phyloP scores from a whole-genome alignment of 2,329 filamentous ascomycete species.

The Arthroderma sp. region DNA sequence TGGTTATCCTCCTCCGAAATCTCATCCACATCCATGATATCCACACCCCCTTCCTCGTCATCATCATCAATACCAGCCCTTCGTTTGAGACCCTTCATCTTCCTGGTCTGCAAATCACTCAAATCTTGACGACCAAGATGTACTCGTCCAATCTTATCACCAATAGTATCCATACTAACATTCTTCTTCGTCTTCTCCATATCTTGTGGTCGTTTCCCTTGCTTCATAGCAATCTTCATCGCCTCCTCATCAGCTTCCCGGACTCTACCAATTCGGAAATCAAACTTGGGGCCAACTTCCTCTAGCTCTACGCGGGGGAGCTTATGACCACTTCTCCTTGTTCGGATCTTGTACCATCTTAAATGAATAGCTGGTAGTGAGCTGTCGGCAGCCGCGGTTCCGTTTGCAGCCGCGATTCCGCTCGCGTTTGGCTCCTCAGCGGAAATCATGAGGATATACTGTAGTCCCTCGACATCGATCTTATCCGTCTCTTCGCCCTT shows the following conservation, averaged over 20 bases:
- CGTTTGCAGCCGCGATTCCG: conserved; percentile 23
- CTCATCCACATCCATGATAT: conserved; percentile 38
- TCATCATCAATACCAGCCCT: conserved; percentile 50
- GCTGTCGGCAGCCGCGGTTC: conserved; percentile 9
- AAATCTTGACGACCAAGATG: conserved; percentile 88
- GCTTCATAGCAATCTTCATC: conserved; percentile 84
- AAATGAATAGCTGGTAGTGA: conserved; percentile 43
- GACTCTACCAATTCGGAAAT: conserved; percentile 73
- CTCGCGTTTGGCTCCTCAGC: conserved; percentile 48
- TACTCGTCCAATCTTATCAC: conserved; percentile 90
- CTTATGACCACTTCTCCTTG: conserved; percentile 74
- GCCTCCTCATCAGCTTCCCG: conserved; percentile 65
- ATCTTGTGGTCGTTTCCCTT: conserved; percentile 52
- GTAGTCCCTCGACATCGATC: conserved; percentile 88
- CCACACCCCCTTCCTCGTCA: conserved; percentile 40
- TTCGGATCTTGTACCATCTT: conserved; percentile 74
- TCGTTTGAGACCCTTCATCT: conserved; percentile 98
- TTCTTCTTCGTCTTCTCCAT: conserved; percentile 78
- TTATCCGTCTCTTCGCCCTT: conserved; percentile 65
- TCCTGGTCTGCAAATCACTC: conserved; percentile 75
- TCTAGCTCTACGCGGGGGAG: conserved; percentile 85
- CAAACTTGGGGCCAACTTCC: conserved; percentile 88
- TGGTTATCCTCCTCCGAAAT: conserved; percentile 21
- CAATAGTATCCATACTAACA: conserved; percentile 76
- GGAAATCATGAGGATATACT: conserved; percentile 74